Base-by-base conservation (phyloP, 78 protist species). In the Chrysochromulina parva region DNA sequence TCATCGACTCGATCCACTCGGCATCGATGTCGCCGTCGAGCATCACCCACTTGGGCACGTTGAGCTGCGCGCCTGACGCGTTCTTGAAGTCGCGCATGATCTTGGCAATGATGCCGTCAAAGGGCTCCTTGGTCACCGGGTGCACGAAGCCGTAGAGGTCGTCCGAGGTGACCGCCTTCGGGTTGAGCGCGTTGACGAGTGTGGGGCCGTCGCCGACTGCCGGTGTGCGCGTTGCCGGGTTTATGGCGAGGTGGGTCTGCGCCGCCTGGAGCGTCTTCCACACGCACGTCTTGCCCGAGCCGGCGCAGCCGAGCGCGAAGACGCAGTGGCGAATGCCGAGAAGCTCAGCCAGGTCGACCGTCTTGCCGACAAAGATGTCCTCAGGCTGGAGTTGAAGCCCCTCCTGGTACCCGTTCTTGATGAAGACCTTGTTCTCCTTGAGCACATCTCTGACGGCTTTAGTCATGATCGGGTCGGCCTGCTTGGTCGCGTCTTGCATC, bases 1-100 rank as follows among this genome's bases (percentile, higher is more conserved):
- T 97, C 93, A 97, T 86, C 50, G 97, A 94, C 92, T 97, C 98
- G 90, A 97, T 94, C 97, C 97, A 96, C 82, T 82, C 92, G 20
- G 98, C 74, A 52, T 97, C 98, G 58, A 97, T 91, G 92, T 95
- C 96, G 38, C 97, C 97, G 88, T 97, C 98, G 24, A 97, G 96
- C 47, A 97, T 73, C 47, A 97, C 74, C 97, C 97, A 97, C 90
- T 95, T 91, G 82, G 78, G 65, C 54, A 1, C 54, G 81, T 76
- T 58, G 38, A 38, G 38, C 38, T 38, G 38, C 38, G 58, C 19
- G 13, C 66, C 17, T 7, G 24, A 66, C 9, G 38, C 73, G 47
- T 14, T 7, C 11, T 14, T 90, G 38, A 91, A 91, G 85, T 90
- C 93, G 16, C 93, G 92, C n/a, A 91, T 85, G 50, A 85, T 92